Evolutionary conservation across 192 early-diverging fungal species (phyloP).

Genomic region (Thamnidium elegans): DNA sequence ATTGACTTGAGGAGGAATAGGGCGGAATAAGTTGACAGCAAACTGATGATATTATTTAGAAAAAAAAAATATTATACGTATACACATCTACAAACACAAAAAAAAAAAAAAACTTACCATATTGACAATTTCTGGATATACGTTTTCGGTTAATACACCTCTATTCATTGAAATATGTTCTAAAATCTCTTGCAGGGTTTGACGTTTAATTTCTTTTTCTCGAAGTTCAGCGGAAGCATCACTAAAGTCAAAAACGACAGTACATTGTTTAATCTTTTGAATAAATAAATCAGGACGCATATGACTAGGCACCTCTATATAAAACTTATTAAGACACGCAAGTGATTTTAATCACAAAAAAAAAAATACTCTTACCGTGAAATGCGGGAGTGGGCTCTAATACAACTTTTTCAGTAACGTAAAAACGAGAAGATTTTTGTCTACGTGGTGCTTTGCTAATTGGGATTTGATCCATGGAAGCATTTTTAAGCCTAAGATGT

Average conservation of each 20-base stretch:
- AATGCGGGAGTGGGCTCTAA: slow-evolving; percentile 73
- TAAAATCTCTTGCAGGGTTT: slow-evolving; percentile 75
- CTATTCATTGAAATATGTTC: slow-evolving; percentile 78
- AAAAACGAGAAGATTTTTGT: slow-evolving; percentile 83
- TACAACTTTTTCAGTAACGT: slow-evolving; percentile 77
- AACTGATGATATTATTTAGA: slow-evolving; percentile 47
- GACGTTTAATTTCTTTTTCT: slow-evolving; percentile 87
- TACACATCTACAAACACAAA: too few species aligned
- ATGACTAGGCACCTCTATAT: slow-evolving; percentile 58
- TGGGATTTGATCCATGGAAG: slow-evolving; percentile 68
- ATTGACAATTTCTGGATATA: slow-evolving; percentile 79
- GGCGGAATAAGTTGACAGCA: slow-evolving; percentile 80
- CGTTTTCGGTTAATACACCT: slow-evolving; percentile 71
- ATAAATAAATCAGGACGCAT: slow-evolving; percentile 77
- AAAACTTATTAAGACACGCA: not conserved
- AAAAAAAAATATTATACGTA: not conserved
- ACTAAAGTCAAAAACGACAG: slow-evolving; percentile 83
- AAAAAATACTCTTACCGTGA: slow-evolving; percentile 70
- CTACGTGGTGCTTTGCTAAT: slow-evolving; percentile 76
- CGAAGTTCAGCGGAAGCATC: slow-evolving; percentile 70
- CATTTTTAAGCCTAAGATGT: slow-evolving; percentile 48
- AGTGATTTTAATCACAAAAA: not conserved
- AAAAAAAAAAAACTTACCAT: slow-evolving; percentile 62
- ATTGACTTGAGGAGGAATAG: slow-evolving; percentile 87
- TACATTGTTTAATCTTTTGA: slow-evolving; percentile 82